phyloP scores from a whole-genome alignment of 441 rosid genomes.

The Corymbia calophylla region DNA sequence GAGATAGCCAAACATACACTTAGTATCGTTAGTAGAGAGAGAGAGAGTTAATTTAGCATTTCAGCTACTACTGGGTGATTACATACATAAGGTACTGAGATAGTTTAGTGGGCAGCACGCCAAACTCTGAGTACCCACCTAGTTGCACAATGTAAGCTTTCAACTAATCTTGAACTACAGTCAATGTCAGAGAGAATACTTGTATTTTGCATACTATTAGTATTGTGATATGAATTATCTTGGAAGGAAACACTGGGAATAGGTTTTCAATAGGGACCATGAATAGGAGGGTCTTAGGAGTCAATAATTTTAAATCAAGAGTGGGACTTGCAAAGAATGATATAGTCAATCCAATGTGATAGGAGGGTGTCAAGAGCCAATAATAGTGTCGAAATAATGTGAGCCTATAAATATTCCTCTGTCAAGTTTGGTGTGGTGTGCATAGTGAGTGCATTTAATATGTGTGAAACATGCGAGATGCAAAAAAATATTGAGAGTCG shows the following conservation, averaged over 20 bases:
- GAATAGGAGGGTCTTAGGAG: too few species aligned
- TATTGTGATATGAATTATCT: neutral
- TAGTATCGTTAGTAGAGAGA: too few species aligned
- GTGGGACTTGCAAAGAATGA: too few species aligned
- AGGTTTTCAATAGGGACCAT: neutral
- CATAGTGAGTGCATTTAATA: neutral
- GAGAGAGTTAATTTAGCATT: too few species aligned
- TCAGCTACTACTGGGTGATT: too few species aligned
- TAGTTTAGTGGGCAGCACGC: neutral
- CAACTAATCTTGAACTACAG: neutral
- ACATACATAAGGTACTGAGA: too few species aligned
- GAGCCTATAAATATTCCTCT: neutral
- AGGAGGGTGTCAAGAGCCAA: too few species aligned
- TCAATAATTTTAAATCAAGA: too few species aligned
- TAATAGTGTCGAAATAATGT: too few species aligned
- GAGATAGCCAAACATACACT: too few species aligned
- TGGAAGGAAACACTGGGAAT: neutral
- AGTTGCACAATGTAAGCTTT: neutral
- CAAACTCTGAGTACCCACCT: neutral
- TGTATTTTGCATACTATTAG: neutral
- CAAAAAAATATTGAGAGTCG: fast-evolving
- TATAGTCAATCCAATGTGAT: too few species aligned
- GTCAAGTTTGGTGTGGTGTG: neutral
- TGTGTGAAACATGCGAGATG: neutral
- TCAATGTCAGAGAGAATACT: neutral